Evolutionary conservation across 2,329 filamentous ascomycete genomes (phyloP), one percentile per base, ranked within the genome.

Genomic region (Corinectria fuckeliana): DNA sequence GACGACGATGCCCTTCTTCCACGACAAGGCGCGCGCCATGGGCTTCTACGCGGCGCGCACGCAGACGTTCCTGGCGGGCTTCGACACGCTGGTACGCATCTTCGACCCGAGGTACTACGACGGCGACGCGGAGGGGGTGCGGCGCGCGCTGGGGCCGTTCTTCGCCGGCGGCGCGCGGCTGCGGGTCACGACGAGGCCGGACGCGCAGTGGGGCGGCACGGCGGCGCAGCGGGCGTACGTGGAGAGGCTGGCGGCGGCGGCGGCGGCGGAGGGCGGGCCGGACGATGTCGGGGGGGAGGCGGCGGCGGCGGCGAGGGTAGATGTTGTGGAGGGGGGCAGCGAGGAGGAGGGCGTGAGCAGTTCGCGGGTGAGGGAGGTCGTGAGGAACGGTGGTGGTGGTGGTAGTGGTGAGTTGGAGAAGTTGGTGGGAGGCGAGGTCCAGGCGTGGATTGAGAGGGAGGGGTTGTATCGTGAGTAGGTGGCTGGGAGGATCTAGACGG

Each of bases 1-100:
- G 2, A 92, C 90, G 0, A 89, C 84, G 32, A 81, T 85, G 68
- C 88, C 91, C 0, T 93, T 89, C 71, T 95, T 94, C 68, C 85
- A 86, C 58, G 87, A 89, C 69, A 94, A 94, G 76, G 85, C 86
- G 7, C 65, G 70, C 11, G 86, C 85, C 1, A 86, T 93, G 25
- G 76, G n/a, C n/a, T n/a, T n/a, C n/a, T n/a, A n/a, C n/a, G n/a
- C n/a, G n/a, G n/a, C n/a, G n/a, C n/a, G n/a, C n/a, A n/a, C 80
- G 0, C 69, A 73, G 8, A n/a, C n/a, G n/a, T n/a, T n/a, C n/a
- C n/a, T n/a, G n/a, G n/a, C n/a, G n/a, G n/a, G n/a, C 25, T 94
- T 87, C 71, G 91, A 94, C 69, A 94, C 91, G 0, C 76, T 93
- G 6, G 85, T 90, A 14, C 84, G 91, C 18, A 86, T 94, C 51